Percentiles rank a stretch among this genome's conserved stretches.
phyloP scores from a whole-genome alignment of 2,329 filamentous ascomycete species.

The Cladosporium sp. region DNA sequence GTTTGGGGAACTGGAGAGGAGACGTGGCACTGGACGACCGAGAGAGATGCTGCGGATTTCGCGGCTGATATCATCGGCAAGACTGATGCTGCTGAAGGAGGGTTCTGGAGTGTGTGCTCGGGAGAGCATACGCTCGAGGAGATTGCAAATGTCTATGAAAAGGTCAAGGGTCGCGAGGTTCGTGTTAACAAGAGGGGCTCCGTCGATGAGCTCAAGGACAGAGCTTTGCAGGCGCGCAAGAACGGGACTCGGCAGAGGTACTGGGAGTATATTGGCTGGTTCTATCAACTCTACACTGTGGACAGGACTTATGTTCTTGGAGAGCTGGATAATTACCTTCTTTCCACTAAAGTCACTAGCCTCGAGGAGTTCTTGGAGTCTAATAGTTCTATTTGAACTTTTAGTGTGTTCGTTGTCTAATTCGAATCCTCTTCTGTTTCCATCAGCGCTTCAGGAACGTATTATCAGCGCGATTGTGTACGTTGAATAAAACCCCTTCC shows the following conservation, averaged over 20 bases:
- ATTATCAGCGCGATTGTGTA: too few species aligned
- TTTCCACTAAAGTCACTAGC: not conserved
- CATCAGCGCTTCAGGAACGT: too few species aligned
- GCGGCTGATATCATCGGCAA: not conserved
- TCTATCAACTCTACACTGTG: slow-evolving; percentile 9
- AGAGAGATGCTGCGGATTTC: slow-evolving; percentile 8
- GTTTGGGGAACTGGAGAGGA: not conserved
- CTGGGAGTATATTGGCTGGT: slow-evolving; percentile 9
- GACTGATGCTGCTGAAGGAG: not conserved
- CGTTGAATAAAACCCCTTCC: too few species aligned
- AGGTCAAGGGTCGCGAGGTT: not conserved
- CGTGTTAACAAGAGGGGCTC: not conserved
- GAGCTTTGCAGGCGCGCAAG: not conserved
- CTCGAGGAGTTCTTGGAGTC: not conserved
- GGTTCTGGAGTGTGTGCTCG: slow-evolving; percentile 4
- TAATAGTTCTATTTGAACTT: not conserved
- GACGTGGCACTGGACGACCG: slow-evolving; percentile 10
- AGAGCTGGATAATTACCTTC: not conserved
- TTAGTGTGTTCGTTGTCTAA: too few species aligned
- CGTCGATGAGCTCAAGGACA: not conserved
- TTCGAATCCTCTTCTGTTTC: too few species aligned
- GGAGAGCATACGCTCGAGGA: slow-evolving; percentile 6
- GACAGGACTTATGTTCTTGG: not conserved
- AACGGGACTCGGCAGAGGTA: not conserved
- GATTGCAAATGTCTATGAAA: not conserved